Base-by-base conservation (phyloP, 495 filamentous ascomycete species). In the Penicillium paxilli region DNA sequence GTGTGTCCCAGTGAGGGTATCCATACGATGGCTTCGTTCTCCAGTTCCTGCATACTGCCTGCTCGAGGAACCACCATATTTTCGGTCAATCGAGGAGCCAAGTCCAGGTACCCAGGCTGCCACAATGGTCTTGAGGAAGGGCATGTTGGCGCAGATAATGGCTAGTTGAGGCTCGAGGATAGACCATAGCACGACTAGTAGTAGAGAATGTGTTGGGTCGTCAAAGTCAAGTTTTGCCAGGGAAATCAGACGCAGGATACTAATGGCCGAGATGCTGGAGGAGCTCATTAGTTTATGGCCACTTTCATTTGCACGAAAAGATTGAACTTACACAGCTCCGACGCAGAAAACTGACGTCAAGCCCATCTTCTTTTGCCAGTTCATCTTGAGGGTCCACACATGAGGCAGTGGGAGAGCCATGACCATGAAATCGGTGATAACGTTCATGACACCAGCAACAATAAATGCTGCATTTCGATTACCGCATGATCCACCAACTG, bases 361-460 rank as follows among this genome's bases (percentile, higher is more conserved):
- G 8, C 68, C 79, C 16, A 80, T 58, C 66, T 83, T 84, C 32
- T 72, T 74, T 26, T 60, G 64, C 24, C 57, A 64, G 0, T 73
- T 67, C 49, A 82, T 76, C 55, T 77, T 73, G 21, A 81, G 63
- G 30, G 68, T 64, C 59, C 66, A 68, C 41, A 83, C 70, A 17
- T 79, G 72, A 56, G 70, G 78, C 12, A 82, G 57, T 3, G 80
- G 80, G 4, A 81, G 62, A 2, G 65, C 67, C 21, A 82, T 64
- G 35, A 81, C 73, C 42, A 80, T 52, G 10, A 82, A 37, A 56
- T 84, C 80, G 0, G 74, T 81, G 2, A 80, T 51, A 21, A 83
- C 75, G 44, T 79, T 82, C 42, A 83, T 59, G 1, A 64, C 70
- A 1, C 80, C 72, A 2, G 76, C 77, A 9, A 63, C 58, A 4